These are phyloP conservation scores for Heliamphora pulchella DNA, from an alignment of 179 eudicot species.

Conservation along the genomic window DNA sequence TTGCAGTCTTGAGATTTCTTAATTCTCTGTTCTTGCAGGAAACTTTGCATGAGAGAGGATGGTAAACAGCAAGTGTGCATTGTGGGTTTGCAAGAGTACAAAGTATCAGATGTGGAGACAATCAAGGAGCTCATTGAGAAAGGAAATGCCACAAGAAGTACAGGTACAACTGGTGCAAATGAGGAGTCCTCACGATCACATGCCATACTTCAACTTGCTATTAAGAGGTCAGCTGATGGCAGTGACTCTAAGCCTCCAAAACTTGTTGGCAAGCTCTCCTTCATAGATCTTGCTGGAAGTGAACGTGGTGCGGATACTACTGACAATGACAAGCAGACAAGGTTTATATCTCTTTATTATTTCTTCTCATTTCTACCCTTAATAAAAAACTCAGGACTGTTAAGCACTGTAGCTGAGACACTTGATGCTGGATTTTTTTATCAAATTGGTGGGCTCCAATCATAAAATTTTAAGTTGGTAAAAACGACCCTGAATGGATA, in stretches of 20 bases:
- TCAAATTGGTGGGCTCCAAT: background rate
- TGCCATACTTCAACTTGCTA: constrained; percentile 91
- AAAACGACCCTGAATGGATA: background rate
- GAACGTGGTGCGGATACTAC: constrained; percentile 99
- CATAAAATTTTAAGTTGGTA: background rate
- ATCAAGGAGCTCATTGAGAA: constrained; percentile 77
- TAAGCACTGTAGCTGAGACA: background rate
- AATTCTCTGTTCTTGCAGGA: constrained; percentile 36
- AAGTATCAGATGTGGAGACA: constrained; percentile 64
- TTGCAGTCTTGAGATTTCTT: background rate
- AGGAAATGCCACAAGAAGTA: constrained; percentile 92
- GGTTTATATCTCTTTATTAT: constrained; percentile 28
- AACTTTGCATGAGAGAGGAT: constrained; percentile 91
- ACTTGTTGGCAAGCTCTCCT: constrained; percentile 83
- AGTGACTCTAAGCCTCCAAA: constrained; percentile 73
- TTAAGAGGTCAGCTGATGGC: constrained; percentile 70
- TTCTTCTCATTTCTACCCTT: background rate
- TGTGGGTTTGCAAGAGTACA: constrained; percentile 92
- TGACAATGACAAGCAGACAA: constrained; percentile 95
- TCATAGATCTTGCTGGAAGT: constrained; percentile 99
- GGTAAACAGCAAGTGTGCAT: constrained; percentile 95
- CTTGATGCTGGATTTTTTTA: background rate
- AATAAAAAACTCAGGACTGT: background rate
- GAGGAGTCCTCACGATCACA: constrained; percentile 98
- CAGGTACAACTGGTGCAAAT: constrained; percentile 97